Conservation (phyloP, 2,329 filamentous ascomycete species). For the Diaporthe sp. region DNA sequence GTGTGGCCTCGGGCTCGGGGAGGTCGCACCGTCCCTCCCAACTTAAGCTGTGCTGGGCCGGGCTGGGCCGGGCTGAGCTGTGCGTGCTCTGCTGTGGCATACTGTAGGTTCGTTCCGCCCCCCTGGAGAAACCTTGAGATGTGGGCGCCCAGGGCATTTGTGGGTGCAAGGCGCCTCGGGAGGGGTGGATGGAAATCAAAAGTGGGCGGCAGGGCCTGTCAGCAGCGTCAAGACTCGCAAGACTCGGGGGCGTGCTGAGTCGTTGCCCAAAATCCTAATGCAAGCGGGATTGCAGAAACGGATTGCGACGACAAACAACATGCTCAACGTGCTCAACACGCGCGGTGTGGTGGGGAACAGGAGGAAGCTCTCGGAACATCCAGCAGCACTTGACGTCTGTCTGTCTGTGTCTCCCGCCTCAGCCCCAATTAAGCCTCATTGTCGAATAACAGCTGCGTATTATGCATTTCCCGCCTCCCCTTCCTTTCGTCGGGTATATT, state of each 20-base stretch:
- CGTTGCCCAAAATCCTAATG: conserved; percentile 26
- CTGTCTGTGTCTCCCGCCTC: neutral
- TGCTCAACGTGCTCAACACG: conserved; percentile 1
- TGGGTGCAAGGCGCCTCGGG: conserved; percentile 18
- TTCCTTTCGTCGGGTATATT: conserved; percentile 27
- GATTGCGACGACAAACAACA: conserved; percentile 5
- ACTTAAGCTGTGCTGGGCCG: neutral
- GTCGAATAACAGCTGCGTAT: conserved; percentile 16
- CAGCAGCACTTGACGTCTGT: neutral
- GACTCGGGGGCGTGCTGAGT: conserved; percentile 10
- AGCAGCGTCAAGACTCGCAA: conserved; percentile 19
- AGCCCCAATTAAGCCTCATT: conserved; percentile 26
- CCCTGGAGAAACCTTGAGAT: conserved; percentile 26
- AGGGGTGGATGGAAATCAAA: conserved; percentile 33
- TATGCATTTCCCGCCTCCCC: conserved; percentile 28
- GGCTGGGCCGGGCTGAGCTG: conserved; percentile 16
- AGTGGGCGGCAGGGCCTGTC: conserved; percentile 25
- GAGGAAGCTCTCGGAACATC: neutral
- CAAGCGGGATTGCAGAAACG: conserved; percentile 30
- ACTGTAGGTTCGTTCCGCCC: conserved; percentile 29
- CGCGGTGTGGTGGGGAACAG: neutral
- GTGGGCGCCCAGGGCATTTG: conserved; percentile 1
- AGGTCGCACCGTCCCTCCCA: conserved; percentile 5
- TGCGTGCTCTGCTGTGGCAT: conserved; percentile 11
- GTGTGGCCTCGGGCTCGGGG: conserved; percentile 17